Evolutionary conservation across 1,284 basidiomycete species (phyloP).

Genomic region (Afroboletus lepidellus): DNA sequence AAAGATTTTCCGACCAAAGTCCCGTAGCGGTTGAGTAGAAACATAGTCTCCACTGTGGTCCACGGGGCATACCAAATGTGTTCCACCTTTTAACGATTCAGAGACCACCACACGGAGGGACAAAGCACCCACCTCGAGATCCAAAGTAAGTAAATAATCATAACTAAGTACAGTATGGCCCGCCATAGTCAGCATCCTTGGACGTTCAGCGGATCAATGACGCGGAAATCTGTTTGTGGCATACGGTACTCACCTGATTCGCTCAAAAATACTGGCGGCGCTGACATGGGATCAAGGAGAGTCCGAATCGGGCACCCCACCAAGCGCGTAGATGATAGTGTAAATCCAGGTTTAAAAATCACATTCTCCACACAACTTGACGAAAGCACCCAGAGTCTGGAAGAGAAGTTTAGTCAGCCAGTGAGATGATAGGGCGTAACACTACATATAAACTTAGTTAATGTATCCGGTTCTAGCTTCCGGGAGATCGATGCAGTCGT

Average conservation of each 20-base stretch:
- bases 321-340: background rate
- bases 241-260: constrained; percentile 2
- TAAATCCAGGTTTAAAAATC: background rate
- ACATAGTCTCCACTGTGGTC: constrained; percentile 10
- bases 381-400: too few species aligned
- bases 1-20: constrained; percentile 6
- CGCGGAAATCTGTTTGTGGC: background rate
- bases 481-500: background rate
- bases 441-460: too few species aligned
- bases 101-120: background rate
- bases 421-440: background rate
- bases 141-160: constrained; percentile 16
- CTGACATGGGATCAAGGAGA: background rate
- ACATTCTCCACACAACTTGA: background rate
- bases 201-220: background rate
- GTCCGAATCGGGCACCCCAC: too few species aligned
- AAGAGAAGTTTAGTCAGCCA: too few species aligned
- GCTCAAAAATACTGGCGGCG: background rate
- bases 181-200: constrained; percentile 1
- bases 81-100: background rate
- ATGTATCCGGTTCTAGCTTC: too few species aligned
- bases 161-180: constrained; percentile 15
- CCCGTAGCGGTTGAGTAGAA: constrained; percentile 11
- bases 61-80: constrained; percentile 20
- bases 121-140: constrained; percentile 12